A percentile compares a stretch with the other conserved stretches of the same genome.
Evolutionary conservation across 1,139 yeast genomes (phyloP).

Genomic region (Protomyces gravidus): DNA sequence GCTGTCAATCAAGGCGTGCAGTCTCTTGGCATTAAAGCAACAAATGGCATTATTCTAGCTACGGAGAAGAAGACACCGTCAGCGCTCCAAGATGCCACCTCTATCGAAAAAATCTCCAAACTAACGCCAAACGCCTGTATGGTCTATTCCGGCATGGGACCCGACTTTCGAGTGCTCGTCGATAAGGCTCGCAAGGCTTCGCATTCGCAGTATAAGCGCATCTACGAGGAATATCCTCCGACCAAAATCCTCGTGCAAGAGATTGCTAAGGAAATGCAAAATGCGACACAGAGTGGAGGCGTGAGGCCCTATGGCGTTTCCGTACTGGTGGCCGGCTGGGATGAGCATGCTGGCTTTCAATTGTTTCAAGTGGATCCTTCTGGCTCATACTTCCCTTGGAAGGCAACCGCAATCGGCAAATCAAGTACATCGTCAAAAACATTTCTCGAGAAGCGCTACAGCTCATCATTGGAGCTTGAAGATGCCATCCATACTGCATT

Average conservation of each 20-base stretch:
- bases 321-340: constrained; percentile 87
- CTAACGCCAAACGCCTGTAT: constrained; percentile 95
- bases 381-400: constrained; percentile 99
- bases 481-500: constrained; percentile 97
- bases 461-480: constrained; percentile 90
- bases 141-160: constrained; percentile 98
- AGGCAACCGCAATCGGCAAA: constrained; percentile 97
- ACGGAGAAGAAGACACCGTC: constrained; percentile 91
- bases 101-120: constrained; percentile 71
- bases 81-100: constrained; percentile 66
- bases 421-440: constrained; percentile 94
- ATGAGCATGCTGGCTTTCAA: constrained; percentile 58
- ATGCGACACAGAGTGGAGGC: constrained; percentile 97
- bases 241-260: constrained; percentile 91
- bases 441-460: constrained; percentile 96
- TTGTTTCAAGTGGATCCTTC: constrained; percentile 97
- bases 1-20: constrained; percentile 98
- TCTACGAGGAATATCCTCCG: constrained; percentile 96
- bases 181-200: constrained; percentile 92
- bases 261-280: constrained; percentile 94
- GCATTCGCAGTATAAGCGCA: constrained; percentile 85
- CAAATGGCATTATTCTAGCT: constrained; percentile 94
- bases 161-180: constrained; percentile 90
- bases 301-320: constrained; percentile 98
- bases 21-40: constrained; percentile 90